Base-by-base conservation (phyloP, 2,329 filamentous ascomycete genomes). In the Aspergillus spinulosporus region DNA sequence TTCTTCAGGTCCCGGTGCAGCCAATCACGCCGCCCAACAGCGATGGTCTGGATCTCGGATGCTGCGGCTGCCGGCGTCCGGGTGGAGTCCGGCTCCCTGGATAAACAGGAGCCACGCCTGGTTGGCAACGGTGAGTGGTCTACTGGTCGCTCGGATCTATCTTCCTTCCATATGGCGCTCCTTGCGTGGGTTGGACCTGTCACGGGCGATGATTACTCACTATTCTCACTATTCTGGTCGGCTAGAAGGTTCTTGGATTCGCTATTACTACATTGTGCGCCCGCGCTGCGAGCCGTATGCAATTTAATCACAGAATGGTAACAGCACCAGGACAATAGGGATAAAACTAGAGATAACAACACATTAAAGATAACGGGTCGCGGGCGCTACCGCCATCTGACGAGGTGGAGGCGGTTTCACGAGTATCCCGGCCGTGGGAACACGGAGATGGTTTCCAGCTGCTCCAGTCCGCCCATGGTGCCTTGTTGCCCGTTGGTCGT, bases 401-500 rank as follows among this genome's bases (percentile, higher is more conserved):
- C 32, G 42, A 37, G 34, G 7, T 37, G 9, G 15, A 49, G 5
- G 34, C 21, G 31, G 36, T 34, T 29, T 54, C 49, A 59, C 36
- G 43, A 51, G 66, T 80, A 77, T 14, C 83, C 85, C 1, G 91
- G 91, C 55, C 93, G 81, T 7, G 94, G 94, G 69, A 99, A 99
- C 0, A 97, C 84, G 0, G 88, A 88, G 29, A 91, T 80, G 0
- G 92, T 96, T 34, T 87, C 83, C 43, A 97, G 68, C 62, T 89
- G 85, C 68, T 97, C 88, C 63, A 80, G 72, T 2, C 84, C 84
- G 3, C 92, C 91, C 61, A 96, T 89, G 3, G 94, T 93, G 6
- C 88, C 84, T 67, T 90, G 85, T 62, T 88, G 86, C 3, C 72
- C 72, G 59, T 84, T 84, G 61, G 88, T 83, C 72, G 97, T 45